Evolutionary conservation across 2,329 filamentous ascomycete species (phyloP), one percentile per base, ranked within the genome.

Genomic region (Xylariaceae sp.): DNA sequence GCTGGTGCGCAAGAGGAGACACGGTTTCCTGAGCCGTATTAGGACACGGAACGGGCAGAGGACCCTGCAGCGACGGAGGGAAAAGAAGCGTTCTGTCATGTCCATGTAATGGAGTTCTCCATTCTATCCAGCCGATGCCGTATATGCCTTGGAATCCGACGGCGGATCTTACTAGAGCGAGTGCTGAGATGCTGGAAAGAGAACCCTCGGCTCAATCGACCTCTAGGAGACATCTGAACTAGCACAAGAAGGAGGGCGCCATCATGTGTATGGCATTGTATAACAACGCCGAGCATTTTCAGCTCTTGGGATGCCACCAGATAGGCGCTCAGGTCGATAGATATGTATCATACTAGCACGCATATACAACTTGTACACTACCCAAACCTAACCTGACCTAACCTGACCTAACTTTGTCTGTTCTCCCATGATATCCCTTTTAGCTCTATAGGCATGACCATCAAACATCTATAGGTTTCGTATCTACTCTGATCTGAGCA

Each of bases 1-100:
- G 31, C 74, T 86, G 51, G 71, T 86, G 12, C 82, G 85, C 73
- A 87, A 86, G 77, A 77, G 84, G 21, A 78, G 83, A 63, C 79
- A 82, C 62, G 85, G 84, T 1, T 87, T 85, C 65, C 70, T 87
- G 44, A 78, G 75, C 63, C 75, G 84, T 33, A 71, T 79, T 63
- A 74, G 78, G 63, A 79, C 78, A 41, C 78, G 76, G 67, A 80
- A 76, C 8, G 84, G 84, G 3, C 74, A 78, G 55, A 82, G 79
- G 73, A 83, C 79, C 58, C 67, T 87, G 49, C 71, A 75, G 68
- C 73, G 83, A 66, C 76, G 85, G 71, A 76, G 68, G 72, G 64
- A 75, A 12, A 86, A 86, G 79, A 80, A 82, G 50, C 73, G 84
- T 61, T 75, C 73, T 66, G 71, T 75, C 65, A 56, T 84, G 61